These are phyloP conservation scores for Phoma sp. DNA, from an alignment of 2,329 filamentous ascomycete species.

Conservation along the genomic window DNA sequence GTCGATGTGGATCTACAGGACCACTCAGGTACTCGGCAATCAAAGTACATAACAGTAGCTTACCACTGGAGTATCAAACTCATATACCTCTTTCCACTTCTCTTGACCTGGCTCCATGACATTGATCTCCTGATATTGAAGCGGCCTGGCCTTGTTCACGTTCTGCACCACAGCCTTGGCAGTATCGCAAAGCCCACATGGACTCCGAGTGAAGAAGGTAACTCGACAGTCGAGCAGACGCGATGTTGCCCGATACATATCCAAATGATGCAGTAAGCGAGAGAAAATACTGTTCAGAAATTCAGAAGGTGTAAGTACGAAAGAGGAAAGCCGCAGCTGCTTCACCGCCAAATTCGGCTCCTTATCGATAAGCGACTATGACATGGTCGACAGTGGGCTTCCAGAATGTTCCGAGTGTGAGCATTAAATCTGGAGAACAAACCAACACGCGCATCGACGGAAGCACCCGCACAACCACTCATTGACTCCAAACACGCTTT, in stretches of 20 bases:
- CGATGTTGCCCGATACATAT: constrained; percentile 43
- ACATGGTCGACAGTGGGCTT: constrained; percentile 25
- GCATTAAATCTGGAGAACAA: constrained; percentile 22
- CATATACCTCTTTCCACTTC: constrained; percentile 75
- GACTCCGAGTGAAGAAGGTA: constrained; percentile 75
- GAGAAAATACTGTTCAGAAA: background rate
- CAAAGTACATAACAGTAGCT: constrained; percentile 21
- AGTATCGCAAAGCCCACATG: constrained; percentile 73
- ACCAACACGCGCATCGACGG: constrained; percentile 17
- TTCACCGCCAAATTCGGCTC: constrained; percentile 23
- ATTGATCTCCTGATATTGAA: constrained; percentile 72
- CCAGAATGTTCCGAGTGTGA: constrained; percentile 45
- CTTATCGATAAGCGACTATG: constrained; percentile 13
- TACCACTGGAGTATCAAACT: constrained; percentile 83
- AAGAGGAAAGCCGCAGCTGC: constrained; percentile 5
- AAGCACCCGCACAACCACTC: constrained; percentile 12
- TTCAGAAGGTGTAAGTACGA: background rate
- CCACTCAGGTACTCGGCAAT: constrained; percentile 31
- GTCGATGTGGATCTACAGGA: constrained; percentile 65
- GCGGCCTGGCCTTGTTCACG: constrained; percentile 71
- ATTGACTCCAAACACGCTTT: background rate
- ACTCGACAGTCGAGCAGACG: constrained; percentile 59
- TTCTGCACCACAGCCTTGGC: constrained; percentile 72
- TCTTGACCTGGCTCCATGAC: constrained; percentile 69
- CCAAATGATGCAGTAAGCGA: constrained; percentile 1